A percentile compares a stretch with the other conserved stretches of the same genome.
Evolutionary conservation across 176 grass and related monocot genomes (phyloP).

Genomic region (Eleusine indica): DNA sequence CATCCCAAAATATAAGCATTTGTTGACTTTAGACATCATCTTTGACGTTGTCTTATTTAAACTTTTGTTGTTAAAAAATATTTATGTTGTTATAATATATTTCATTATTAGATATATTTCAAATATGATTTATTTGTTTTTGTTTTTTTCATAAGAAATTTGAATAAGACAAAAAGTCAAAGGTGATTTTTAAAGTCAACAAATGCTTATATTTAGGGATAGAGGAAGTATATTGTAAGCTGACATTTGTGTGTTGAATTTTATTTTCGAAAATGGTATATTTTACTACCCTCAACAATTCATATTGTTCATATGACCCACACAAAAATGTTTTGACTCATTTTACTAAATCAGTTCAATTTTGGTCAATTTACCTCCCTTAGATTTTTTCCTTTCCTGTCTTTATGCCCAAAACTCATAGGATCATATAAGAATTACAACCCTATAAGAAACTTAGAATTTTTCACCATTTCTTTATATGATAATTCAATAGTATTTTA

Average conservation of each 20-base stretch:
- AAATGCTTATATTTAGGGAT: too few relatives aligned
- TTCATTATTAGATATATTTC: too few relatives aligned
- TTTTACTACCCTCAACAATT: neutral
- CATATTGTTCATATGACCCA: neutral
- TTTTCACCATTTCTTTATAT: neutral
- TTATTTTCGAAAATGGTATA: neutral
- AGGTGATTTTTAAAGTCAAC: too few relatives aligned
- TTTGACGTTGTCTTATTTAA: too few relatives aligned
- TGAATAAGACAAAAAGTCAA: too few relatives aligned
- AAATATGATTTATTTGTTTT: too few relatives aligned
- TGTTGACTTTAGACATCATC: too few relatives aligned
- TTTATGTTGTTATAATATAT: too few relatives aligned
- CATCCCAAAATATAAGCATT: too few relatives aligned
- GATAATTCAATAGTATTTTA: neutral
- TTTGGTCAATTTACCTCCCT: neutral
- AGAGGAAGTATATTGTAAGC: neutral
- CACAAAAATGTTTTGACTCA: neutral
- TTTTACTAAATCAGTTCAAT: neutral
- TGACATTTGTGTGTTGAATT: neutral
- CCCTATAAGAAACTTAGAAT: neutral
- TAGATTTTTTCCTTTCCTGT: neutral
- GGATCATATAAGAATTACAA: neutral
- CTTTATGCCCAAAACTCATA: neutral
- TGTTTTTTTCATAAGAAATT: too few relatives aligned
- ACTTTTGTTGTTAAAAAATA: too few relatives aligned